Base-by-base conservation (phyloP, 768 basidiomycete species). In the Lyophyllum atratum region DNA sequence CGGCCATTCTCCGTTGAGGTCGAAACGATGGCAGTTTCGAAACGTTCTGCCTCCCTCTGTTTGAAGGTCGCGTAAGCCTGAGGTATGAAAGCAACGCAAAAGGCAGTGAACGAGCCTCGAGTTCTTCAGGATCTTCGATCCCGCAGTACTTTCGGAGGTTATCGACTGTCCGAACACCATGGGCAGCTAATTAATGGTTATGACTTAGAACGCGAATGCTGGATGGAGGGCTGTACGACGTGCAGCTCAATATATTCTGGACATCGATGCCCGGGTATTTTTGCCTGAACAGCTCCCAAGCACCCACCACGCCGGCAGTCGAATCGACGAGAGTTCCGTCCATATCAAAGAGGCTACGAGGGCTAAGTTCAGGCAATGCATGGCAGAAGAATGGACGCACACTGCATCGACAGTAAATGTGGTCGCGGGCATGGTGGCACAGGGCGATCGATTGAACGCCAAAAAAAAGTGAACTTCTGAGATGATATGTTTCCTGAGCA, bases 291-390 rank as follows among this genome's bases (percentile, higher is more conserved):
- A 76, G 72, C 52, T 86, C 76, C 94, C 94, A 95, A 33, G 92
- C 92, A 25, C 87, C 90, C 25, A 83, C 74, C 29, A 95, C 92
- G 42, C 90, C 92, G 28, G 85, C 83, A 10, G 90, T 93, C 19
- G 91, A 93, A 68, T 95, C 90, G 61, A 90, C 80, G 49, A 91
- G 76, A 31, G 90, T 93, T 54, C 89, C 89, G 68, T 92, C 90
- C 90, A 91, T 92, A 68, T 92, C 89, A 65, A 90, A 90, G 14
- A 91, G 74, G 56, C 89, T 90, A 56, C 15, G 12, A 26, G 11
- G 40, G 12, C 31, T 53, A 59, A 55, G 61, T 50, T 64, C 55
- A 55, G 53, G 37, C 42, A 44, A 31, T 46, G 52, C 52, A 49
- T 40, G 39, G 24, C 12, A 11, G 8, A 19, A 22, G 40, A 42